A percentile compares a stretch with the other conserved stretches of the same genome.
These are phyloP conservation scores for Clavispora fructus DNA, from an alignment of 805 yeast genomes.

Conservation along the genomic window DNA sequence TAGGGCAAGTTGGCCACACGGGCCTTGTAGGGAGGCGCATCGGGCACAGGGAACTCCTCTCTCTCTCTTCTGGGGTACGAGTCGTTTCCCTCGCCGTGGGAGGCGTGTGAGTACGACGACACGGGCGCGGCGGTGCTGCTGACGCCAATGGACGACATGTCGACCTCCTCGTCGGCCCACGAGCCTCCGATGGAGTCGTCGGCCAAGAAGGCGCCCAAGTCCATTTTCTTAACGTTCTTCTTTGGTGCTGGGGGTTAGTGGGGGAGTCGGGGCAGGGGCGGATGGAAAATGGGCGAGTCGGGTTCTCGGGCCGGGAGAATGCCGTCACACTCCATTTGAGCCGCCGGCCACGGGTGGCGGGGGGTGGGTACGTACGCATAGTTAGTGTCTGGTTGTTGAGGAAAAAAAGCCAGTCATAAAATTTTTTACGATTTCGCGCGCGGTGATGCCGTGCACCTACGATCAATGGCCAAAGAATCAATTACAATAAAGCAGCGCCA, in stretches of 20 bases:
- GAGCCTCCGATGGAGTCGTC: slow-evolving; percentile 71
- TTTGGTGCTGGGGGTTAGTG: slow-evolving; percentile 33
- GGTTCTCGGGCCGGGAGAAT: no score
- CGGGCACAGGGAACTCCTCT: slow-evolving; percentile 81
- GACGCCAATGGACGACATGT: slow-evolving; percentile 56
- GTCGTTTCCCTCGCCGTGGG: slow-evolving; percentile 1
- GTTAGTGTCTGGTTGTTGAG: slow-evolving; percentile 1
- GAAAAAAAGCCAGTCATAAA: not conserved
- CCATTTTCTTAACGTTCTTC: slow-evolving; percentile 65
- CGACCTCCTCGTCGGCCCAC: slow-evolving; percentile 85
- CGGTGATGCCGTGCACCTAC: not conserved
- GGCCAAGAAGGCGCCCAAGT: slow-evolving; percentile 76
- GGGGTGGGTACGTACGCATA: slow-evolving; percentile 7
- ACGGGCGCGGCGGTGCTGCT: slow-evolving; percentile 17
- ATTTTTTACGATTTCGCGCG: slow-evolving; percentile 3
- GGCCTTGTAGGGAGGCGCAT: slow-evolving; percentile 89
- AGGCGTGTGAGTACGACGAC: slow-evolving; percentile 4
- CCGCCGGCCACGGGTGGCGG: not conserved
- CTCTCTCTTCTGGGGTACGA: slow-evolving; percentile 43
- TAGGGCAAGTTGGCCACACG: slow-evolving; percentile 81
- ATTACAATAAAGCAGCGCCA: not conserved
- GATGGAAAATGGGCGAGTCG: not conserved
- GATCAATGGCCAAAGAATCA: not conserved
- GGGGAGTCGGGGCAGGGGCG: not conserved
- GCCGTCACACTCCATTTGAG: not conserved